Evolutionary conservation across 805 yeast genomes (phyloP).

Genomic region (Yamadazyma phyllophila): DNA sequence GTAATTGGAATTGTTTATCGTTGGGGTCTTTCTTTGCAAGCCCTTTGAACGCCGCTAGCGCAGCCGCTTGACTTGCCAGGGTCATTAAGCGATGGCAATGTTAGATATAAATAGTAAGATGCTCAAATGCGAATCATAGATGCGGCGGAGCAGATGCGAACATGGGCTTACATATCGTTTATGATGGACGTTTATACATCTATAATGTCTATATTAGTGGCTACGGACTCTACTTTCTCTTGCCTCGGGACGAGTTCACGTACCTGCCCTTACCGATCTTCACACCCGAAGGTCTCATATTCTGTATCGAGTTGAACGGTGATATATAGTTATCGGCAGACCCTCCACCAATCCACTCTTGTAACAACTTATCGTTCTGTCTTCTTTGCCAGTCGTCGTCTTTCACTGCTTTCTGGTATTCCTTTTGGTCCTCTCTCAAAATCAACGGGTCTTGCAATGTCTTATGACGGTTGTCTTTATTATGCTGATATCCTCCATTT

Average conservation of each 20-base stretch:
- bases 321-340: constrained; percentile 82
- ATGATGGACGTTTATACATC: too few species aligned
- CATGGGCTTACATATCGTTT: too few species aligned
- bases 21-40: constrained; percentile 11
- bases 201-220: not conserved
- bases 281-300: constrained; percentile 55
- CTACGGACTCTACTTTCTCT: constrained; percentile 10
- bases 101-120: too few species aligned
- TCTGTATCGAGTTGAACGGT: constrained; percentile 61
- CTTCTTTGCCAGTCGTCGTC: constrained; percentile 84
- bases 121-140: too few species aligned
- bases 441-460: constrained; percentile 48
- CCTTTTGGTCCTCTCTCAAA: constrained; percentile 91
- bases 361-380: constrained; percentile 79
- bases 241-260: constrained; percentile 61
- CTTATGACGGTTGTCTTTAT: constrained; percentile 56
- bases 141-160: too few species aligned
- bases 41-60: constrained; percentile 40
- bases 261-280: constrained; percentile 82
- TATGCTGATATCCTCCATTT: constrained; percentile 76
- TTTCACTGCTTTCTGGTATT: constrained; percentile 82
- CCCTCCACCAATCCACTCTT: constrained; percentile 94
- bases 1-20: constrained; percentile 3
- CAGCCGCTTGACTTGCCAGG: constrained; percentile 41
- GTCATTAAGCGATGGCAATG: not conserved